phyloP scores from a whole-genome alignment of 805 yeast genomes.

The Saturnispora sekii region DNA sequence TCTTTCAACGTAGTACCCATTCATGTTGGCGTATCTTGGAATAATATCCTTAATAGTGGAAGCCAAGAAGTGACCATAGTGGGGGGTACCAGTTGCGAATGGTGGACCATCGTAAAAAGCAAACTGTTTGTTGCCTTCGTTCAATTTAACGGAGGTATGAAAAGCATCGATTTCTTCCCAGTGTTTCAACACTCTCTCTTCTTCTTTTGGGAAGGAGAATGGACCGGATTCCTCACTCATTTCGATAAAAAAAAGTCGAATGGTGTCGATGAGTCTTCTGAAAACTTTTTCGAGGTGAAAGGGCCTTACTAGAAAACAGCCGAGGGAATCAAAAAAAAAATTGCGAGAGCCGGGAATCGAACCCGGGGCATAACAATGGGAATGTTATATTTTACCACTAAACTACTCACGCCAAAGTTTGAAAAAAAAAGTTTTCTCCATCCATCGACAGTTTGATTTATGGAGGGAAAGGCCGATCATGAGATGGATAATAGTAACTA shows the following conservation, averaged over 20 bases:
- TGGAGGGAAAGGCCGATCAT: no score
- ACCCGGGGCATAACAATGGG: slow-evolving; percentile 19
- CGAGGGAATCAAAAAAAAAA: slow-evolving; percentile 4
- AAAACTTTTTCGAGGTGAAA: not conserved
- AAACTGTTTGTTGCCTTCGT: slow-evolving; percentile 78
- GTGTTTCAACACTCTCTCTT: slow-evolving; percentile 64
- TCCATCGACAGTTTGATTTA: no score
- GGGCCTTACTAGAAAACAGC: not conserved
- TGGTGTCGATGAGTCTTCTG: not conserved
- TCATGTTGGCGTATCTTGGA: slow-evolving; percentile 97
- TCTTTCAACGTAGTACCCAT: slow-evolving; percentile 91
- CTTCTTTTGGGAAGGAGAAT: slow-evolving; percentile 82
- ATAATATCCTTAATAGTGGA: slow-evolving; percentile 96
- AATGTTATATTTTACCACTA: slow-evolving; percentile 17
- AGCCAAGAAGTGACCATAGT: slow-evolving; percentile 94
- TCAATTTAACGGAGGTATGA: slow-evolving; percentile 71
- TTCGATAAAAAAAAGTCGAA: not conserved
- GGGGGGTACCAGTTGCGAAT: slow-evolving; percentile 99
- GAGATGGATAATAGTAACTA: no score
- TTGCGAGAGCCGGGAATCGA: slow-evolving; percentile 18
- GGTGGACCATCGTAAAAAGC: slow-evolving; percentile 99
- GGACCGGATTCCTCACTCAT: slow-evolving; percentile 21
- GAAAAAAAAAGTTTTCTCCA: not conserved
- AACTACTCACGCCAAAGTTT: slow-evolving; percentile 13
- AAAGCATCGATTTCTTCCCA: slow-evolving; percentile 97